Evolutionary conservation across 1,284 basidiomycete species (phyloP).

Genomic region (Calocybe gambosa): DNA sequence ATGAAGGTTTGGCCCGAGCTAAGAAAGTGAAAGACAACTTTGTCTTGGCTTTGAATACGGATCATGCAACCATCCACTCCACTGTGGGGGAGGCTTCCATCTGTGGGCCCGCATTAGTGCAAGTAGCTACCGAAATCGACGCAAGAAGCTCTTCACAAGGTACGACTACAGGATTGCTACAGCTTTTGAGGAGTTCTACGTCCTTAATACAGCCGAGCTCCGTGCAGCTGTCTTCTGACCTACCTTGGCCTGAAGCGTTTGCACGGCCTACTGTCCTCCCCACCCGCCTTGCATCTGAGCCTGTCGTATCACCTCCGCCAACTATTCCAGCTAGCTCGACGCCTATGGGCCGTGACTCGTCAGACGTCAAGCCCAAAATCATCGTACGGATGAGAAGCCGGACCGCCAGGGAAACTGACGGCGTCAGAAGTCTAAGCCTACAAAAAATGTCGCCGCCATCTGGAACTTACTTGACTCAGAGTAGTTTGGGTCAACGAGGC

Average conservation of each 20-base stretch:
- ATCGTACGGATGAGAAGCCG: slow-evolving; percentile 15
- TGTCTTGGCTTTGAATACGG: slow-evolving; percentile 3
- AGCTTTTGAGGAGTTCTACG: background rate
- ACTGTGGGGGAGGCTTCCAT: slow-evolving; percentile 26
- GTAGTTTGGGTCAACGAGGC: slow-evolving; percentile 7
- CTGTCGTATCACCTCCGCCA: background rate
- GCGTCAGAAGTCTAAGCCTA: background rate
- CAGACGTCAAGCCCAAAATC: slow-evolving; percentile 5
- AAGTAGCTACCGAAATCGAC: slow-evolving; percentile 23
- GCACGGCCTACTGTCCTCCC: slow-evolving; percentile 6
- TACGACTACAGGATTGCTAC: slow-evolving; percentile 1
- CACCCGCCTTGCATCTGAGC: slow-evolving; percentile 2
- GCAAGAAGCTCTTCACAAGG: slow-evolving; percentile 6
- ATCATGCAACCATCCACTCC: too few species aligned
- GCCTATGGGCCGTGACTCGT: background rate
- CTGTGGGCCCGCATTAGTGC: slow-evolving; percentile 26
- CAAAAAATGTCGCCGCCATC: background rate
- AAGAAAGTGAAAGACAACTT: background rate
- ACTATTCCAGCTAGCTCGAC: background rate
- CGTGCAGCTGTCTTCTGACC: background rate
- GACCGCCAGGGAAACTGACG: background rate
- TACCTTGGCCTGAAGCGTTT: background rate
- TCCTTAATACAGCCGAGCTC: slow-evolving; percentile 4
- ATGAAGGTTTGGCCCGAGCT: background rate
- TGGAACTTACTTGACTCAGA: background rate